Evolutionary conservation across 2,329 filamentous ascomycete genomes (phyloP), one percentile per base, ranked within the genome.

Genomic region (Grosmannia penicillata): DNA sequence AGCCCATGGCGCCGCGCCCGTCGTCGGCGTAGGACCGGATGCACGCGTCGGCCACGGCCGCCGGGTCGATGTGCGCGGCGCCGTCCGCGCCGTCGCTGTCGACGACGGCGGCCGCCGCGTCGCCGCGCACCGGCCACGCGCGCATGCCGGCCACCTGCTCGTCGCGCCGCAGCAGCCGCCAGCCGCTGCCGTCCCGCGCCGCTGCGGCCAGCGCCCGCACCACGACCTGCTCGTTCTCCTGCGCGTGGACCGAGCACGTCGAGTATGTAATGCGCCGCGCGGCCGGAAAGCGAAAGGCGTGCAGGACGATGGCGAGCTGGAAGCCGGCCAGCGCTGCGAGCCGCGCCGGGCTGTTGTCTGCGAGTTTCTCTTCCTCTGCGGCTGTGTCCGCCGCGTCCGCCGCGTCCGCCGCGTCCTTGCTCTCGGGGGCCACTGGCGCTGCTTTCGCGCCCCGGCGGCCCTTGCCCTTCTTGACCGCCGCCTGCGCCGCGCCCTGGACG

Each of bases 221-320:
- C 0, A 95, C 85, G 0, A 96, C 87, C 2, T 70, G 60, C 57
- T 98, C 91, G 50, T 98, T 96, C 56, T 98, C 91, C 47, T 82
- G 72, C 0, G 74, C 71, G 53, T 96, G 79, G 3, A 94, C 63
- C 0, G 89, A 96, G 55, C 91, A 98, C 0, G 91, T 96, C 25
- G 86, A 94, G 55, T 96, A 98, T 0, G 84, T 87, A 31, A 96
- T 77, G 47, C 75, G 78, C 11, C 56, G 68, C 0, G 84, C 85
- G 1, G 70, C 65, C 0, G 85, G 79, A 49, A 96, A 98, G 18
- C 63, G 59, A 58, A 96, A 79, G 0, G 91, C 87, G 54, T 95
- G 91, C 33, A 80, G 68, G 3, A 98, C 64, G 10, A 96, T 73
- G 21, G 72, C 73, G 6, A 87, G 68, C 57, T 98, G 91, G 48